Conservation (phyloP, 1,139 yeast genomes). For the Geotrichum macrosporum region DNA sequence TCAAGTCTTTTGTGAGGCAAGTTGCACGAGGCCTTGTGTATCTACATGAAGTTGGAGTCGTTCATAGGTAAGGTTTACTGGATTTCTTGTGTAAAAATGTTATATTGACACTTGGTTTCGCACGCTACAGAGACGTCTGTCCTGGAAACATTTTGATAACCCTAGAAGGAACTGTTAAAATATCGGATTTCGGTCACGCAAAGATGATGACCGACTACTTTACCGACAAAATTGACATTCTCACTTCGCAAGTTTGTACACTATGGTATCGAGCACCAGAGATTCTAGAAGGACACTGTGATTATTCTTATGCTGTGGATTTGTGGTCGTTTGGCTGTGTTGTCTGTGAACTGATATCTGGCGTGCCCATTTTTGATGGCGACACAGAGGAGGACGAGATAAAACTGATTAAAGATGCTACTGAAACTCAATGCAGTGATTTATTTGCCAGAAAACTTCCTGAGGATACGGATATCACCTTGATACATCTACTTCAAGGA, state of each 20-base stretch:
- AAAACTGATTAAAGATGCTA: constrained; percentile 46
- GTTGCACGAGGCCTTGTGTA: constrained; percentile 82
- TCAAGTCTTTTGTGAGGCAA: constrained; percentile 90
- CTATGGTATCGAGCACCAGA: constrained; percentile 84
- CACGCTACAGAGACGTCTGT: constrained; percentile 86
- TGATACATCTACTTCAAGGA: constrained; percentile 63
- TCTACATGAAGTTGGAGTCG: constrained; percentile 89
- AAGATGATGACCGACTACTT: not conserved
- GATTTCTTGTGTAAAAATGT: too few relatives aligned
- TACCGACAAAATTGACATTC: too few relatives aligned
- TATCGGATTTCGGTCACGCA: constrained; percentile 96
- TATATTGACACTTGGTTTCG: too few relatives aligned
- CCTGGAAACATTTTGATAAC: constrained; percentile 91
- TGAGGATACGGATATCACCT: constrained; percentile 57
- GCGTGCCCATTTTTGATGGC: constrained; percentile 15
- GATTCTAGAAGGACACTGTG: constrained; percentile 58
- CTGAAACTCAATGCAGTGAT: constrained; percentile 91
- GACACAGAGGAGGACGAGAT: constrained; percentile 10
- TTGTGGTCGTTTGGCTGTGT: constrained; percentile 78
- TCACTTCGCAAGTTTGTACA: constrained; percentile 59
- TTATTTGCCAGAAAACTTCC: constrained; percentile 95
- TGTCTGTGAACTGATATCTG: constrained; percentile 13
- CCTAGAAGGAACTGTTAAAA: constrained; percentile 79
- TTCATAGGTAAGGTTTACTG: constrained; percentile 57
- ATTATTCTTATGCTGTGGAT: constrained; percentile 63